Base-by-base conservation (phyloP, 1,284 basidiomycete genomes). In the Pterulicium gracile region DNA sequence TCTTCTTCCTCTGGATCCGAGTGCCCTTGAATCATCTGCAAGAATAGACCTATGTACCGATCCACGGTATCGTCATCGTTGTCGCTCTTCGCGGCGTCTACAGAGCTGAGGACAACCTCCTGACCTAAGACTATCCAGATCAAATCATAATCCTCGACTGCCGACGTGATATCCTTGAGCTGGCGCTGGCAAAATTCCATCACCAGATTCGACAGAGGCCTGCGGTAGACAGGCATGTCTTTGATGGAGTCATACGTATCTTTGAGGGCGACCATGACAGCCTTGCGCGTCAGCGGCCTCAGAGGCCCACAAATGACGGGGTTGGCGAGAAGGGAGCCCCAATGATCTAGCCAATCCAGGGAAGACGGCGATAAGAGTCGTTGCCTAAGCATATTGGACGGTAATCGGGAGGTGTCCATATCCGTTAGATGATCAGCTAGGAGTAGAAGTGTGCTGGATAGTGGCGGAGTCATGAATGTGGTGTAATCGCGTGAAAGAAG, bases 311-410 rank as follows among this genome's bases (percentile, higher is more conserved):
- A 66, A 5, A 83, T 61, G 3, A 64, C 66, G 4, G 68, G 58
- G 50, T 75, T 77, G n/a, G 60, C 62, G 17, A 86, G 57, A 2
- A 88, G 62, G 22, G 54, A 66, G 32, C 63, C 56, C 83, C 85
- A 87, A 54, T 80, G 77, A 3, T 64, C 61, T 18, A 86, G 60
- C 84, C 84, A 88, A 5, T 75, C 69, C 0, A 78, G 72, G 0
- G 78, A 77, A 12, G 79, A 79, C 0, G 84, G 85, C 2, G 74
- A 78, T 24, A 88, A 67, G 42, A 75, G 72, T 50, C 81, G 75
- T 48, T 81, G 75, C 41, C 77, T 72, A 22, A 68, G 64, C 77
- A 87, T 80, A 39, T 75, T 61, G 12, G 56, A 55, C 3, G 82
- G 73, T 3, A 85, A 65, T 44, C 70, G 69, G 1, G 77, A 72